Base-by-base conservation (phyloP, 2,329 filamentous ascomycete genomes). In the Paramyrothecium sp. region DNA sequence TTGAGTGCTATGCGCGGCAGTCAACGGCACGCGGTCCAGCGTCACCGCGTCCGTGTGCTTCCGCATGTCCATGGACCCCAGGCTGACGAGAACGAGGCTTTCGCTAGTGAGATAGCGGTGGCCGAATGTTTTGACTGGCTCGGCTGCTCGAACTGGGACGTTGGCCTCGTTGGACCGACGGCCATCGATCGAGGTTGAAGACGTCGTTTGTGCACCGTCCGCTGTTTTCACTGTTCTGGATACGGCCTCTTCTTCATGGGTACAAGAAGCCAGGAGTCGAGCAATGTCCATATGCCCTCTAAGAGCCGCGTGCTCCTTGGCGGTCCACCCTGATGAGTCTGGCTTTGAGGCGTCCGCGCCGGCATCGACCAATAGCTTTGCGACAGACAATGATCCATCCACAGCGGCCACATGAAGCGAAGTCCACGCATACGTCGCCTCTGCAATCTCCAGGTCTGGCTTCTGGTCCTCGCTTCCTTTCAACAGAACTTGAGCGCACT, bases 61-160 rank as follows among this genome's bases (percentile, higher is more conserved):
- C 55, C 92, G 86, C 76, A 91, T 90, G 69, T 99, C 95, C 91
- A 97, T 97, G 0, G 91, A 94, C 0, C 95, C 95, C 10, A 99
- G 78, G 67, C 92, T 97, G 65, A 99, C 93, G 52, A 98, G 81
- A 3, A 99, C 85, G 79, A 99, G 88, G 61, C 91, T 91, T 67
- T 96, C 89, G 54, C 96, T 86, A 19, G 87, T 96, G 53, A 99
- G 82, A 74, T 98, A 99, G 55, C 94, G 87, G 78, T 99, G 95
- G 56, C 95, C 95, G 73, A 98, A 99, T 1, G 92, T 91, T 75
- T 98, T 98, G 62, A 98, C 85, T 5, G 93, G 89, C 61, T 97
- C 92, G 2, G 87, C 78, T 7, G 81, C 75, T 53, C 86, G 81
- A 7, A 80, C 72, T 20, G 71, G 65, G 55, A 74, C 70, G 65